Evolutionary conservation across 1,284 basidiomycete species (phyloP).

Genomic region (Fistulinella cinereoalba): DNA sequence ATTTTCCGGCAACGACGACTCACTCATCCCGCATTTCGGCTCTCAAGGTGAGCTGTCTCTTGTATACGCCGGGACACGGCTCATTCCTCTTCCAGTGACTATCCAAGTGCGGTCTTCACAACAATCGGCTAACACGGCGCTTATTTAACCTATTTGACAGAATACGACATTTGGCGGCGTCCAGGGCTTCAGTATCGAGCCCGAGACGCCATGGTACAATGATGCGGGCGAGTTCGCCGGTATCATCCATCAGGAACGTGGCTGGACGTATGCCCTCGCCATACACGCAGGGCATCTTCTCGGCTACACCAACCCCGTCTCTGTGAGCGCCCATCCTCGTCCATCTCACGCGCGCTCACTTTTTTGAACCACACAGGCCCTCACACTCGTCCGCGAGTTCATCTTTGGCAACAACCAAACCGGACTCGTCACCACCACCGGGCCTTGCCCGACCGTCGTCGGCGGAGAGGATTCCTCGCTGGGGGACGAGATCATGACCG

Average conservation of each 20-base stretch:
- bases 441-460: slow-evolving; percentile 37
- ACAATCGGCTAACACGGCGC: neutral
- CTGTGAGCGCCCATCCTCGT: slow-evolving; percentile 38
- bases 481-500: slow-evolving; percentile 45
- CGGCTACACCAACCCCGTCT: slow-evolving; percentile 45
- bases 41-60: slow-evolving; percentile 50
- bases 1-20: slow-evolving; percentile 68
- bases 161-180: slow-evolving; percentile 75
- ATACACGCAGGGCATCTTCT: slow-evolving; percentile 58
- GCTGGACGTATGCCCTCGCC: slow-evolving; percentile 63
- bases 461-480: slow-evolving; percentile 52
- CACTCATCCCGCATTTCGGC: slow-evolving; percentile 60
- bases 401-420: slow-evolving; percentile 53
- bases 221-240: slow-evolving; percentile 60
- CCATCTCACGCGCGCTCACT: neutral
- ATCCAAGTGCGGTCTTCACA: slow-evolving; percentile 49
- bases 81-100: slow-evolving; percentile 41
- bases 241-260: slow-evolving; percentile 69
- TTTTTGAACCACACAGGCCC: slow-evolving; percentile 38
- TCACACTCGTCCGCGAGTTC: slow-evolving; percentile 57
- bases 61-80: neutral
- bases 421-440: slow-evolving; percentile 43
- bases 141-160: slow-evolving; percentile 32
- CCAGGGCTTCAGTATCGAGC: slow-evolving; percentile 65
- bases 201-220: slow-evolving; percentile 62